Percentiles rank a stretch among this genome's conserved stretches.
Conservation (phyloP, 2,329 filamentous ascomycete genomes). For the Thermoascus crustaceus region DNA sequence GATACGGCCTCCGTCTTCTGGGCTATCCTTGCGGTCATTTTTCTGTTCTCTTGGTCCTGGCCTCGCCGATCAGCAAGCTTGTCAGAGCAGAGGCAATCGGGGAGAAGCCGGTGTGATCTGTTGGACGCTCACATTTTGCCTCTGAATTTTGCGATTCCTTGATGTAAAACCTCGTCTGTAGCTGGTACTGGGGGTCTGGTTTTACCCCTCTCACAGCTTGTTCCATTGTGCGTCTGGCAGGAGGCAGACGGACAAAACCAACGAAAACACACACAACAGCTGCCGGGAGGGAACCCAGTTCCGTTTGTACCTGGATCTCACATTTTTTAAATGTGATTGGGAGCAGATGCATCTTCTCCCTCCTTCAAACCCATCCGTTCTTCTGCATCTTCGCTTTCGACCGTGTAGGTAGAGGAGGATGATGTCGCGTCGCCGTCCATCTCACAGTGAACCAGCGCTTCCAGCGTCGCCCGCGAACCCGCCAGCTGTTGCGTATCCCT, state of each 20-base stretch:
- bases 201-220: conserved; percentile 13
- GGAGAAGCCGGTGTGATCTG: neutral
- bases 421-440: conserved; percentile 32
- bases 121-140: conserved; percentile 4
- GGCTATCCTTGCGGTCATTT: neutral
- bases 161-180: conserved; percentile 13
- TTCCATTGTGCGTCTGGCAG: conserved; percentile 7
- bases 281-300: neutral
- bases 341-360: conserved; percentile 8
- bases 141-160: conserved; percentile 14
- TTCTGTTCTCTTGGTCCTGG: conserved; percentile 1
- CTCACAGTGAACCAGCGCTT: conserved; percentile 26
- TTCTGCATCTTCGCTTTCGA: neutral
- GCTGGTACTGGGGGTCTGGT: conserved; percentile 11
- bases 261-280: neutral
- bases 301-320: too few relatives aligned
- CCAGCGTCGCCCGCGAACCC: conserved; percentile 23
- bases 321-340: neutral
- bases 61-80: conserved; percentile 1
- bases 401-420: conserved; percentile 7
- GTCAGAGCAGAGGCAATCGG: conserved; percentile 1
- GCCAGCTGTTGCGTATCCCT: conserved; percentile 28
- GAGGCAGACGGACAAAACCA: neutral
- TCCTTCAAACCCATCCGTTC: conserved; percentile 9
- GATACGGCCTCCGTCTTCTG: conserved; percentile 1